These are phyloP conservation scores for Bruguiera parviflora DNA, from an alignment of 345 rosid species.

Conservation along the genomic window DNA sequence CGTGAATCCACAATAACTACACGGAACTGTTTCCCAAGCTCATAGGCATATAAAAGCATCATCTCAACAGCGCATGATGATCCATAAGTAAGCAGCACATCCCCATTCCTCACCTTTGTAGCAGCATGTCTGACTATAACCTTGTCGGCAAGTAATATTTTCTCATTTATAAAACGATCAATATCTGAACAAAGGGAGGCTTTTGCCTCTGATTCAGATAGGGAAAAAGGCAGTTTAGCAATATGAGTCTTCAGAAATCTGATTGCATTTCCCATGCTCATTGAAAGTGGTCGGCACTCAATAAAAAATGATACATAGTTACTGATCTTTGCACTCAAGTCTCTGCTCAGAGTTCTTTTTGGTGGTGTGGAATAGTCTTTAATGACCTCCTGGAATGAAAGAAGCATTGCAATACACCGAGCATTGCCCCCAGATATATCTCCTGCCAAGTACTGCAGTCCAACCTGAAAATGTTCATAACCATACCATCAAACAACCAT, in stretches of 20 bases:
- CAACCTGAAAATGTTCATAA: slow-evolving; percentile 56
- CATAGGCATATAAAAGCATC: slow-evolving; percentile 81
- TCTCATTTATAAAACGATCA: slow-evolving; percentile 73
- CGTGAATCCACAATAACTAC: slow-evolving; percentile 88
- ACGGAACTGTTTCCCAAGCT: slow-evolving; percentile 68
- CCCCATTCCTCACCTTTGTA: slow-evolving; percentile 79
- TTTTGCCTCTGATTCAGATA: slow-evolving; percentile 79
- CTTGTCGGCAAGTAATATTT: slow-evolving; percentile 68
- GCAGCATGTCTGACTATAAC: slow-evolving; percentile 82
- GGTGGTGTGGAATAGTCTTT: slow-evolving; percentile 71
- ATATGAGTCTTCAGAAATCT: slow-evolving; percentile 67
- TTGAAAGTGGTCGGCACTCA: slow-evolving; percentile 85
- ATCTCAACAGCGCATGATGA: slow-evolving; percentile 82
- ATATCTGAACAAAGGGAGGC: slow-evolving; percentile 67
- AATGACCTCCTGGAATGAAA: slow-evolving; percentile 77
- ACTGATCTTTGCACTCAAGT: slow-evolving; percentile 73
- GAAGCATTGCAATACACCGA: slow-evolving; percentile 92
- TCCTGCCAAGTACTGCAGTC: slow-evolving; percentile 77
- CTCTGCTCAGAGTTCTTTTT: slow-evolving; percentile 69
- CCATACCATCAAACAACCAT: slow-evolving; percentile 12
- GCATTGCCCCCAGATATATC: slow-evolving; percentile 91
- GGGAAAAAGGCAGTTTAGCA: slow-evolving; percentile 61
- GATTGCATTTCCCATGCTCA: slow-evolving; percentile 93
- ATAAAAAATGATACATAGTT: slow-evolving; percentile 79
- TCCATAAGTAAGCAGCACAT: slow-evolving; percentile 87